A percentile compares a stretch with the other conserved stretches of the same genome.
Conservation (phyloP, 495 filamentous ascomycete species). For the Daldinia childiae region DNA sequence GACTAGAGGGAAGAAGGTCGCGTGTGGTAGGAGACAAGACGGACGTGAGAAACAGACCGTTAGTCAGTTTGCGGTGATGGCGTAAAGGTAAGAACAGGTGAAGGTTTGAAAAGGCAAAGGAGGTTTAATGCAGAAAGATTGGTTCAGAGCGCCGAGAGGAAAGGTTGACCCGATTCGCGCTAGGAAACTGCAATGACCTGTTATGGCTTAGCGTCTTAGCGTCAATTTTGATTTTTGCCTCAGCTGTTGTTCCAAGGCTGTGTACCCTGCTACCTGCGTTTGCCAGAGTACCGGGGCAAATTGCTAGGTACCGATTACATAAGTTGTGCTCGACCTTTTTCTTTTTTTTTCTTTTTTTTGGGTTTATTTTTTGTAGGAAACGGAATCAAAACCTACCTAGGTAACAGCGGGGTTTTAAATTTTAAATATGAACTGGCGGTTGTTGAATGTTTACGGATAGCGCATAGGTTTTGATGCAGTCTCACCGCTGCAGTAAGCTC, state of each 20-base stretch:
- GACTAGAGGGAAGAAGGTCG: constrained; percentile 8
- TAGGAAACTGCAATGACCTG: constrained; percentile 24
- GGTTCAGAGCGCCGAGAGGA: constrained; percentile 39
- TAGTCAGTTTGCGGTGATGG: constrained; percentile 31
- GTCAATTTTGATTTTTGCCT: constrained; percentile 41
- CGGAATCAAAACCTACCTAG: background rate
- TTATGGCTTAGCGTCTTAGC: constrained; percentile 16
- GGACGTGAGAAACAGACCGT: constrained; percentile 30
- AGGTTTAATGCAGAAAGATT: constrained; percentile 45
- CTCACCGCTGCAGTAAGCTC: constrained; percentile 19
- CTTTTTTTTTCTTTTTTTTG: background rate
- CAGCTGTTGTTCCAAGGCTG: constrained; percentile 16
- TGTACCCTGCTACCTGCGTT: constrained; percentile 3
- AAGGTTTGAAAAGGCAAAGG: constrained; percentile 46
- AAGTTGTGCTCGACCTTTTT: constrained; percentile 3
- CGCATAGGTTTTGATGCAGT: background rate
- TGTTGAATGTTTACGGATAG: background rate
- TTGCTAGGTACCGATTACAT: constrained; percentile 12
- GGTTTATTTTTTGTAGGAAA: no score
- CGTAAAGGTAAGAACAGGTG: constrained; percentile 38
- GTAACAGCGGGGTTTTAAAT: background rate
- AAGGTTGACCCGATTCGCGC: constrained; percentile 41
- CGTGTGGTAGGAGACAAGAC: constrained; percentile 9
- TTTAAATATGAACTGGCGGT: background rate
- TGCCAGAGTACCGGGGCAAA: background rate